Evolutionary conservation across 306 rosid species (phyloP).

Genomic region (Sphenostylis stenocarpa): DNA sequence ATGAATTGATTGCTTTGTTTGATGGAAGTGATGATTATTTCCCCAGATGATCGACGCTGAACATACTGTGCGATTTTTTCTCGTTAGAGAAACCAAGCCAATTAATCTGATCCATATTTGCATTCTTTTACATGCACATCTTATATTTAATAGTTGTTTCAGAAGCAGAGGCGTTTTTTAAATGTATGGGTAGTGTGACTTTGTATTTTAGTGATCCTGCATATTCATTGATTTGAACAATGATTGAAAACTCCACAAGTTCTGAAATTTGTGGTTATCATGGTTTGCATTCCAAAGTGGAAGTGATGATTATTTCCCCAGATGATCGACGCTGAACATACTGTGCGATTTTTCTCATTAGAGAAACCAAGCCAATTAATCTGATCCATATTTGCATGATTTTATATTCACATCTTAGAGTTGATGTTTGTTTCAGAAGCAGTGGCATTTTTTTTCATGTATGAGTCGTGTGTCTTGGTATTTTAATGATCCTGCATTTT

Average conservation of each 20-base stretch:
- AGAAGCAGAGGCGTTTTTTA: neutral
- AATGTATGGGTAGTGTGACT: no score
- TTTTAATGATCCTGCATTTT: no score
- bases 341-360: constrained; percentile 59
- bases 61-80: constrained; percentile 61
- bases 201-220: no score
- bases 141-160: neutral
- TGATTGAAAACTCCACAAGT: neutral
- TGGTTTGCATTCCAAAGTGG: constrained; percentile 30
- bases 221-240: neutral
- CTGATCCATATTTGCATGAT: constrained; percentile 52
- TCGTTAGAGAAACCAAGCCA: constrained; percentile 64
- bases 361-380: constrained; percentile 65
- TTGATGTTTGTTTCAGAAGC: neutral
- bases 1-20: neutral
- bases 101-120: constrained; percentile 59
- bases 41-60: constrained; percentile 60
- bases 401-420: neutral
- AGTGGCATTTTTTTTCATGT: neutral
- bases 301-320: constrained; percentile 59
- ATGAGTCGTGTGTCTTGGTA: no score
- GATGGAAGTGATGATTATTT: constrained; percentile 57
- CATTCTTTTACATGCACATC: neutral
- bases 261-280: neutral
- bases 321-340: constrained; percentile 51